Evolutionary conservation across 805 yeast species (phyloP).

Genomic region (Candida vartiovaarae): DNA sequence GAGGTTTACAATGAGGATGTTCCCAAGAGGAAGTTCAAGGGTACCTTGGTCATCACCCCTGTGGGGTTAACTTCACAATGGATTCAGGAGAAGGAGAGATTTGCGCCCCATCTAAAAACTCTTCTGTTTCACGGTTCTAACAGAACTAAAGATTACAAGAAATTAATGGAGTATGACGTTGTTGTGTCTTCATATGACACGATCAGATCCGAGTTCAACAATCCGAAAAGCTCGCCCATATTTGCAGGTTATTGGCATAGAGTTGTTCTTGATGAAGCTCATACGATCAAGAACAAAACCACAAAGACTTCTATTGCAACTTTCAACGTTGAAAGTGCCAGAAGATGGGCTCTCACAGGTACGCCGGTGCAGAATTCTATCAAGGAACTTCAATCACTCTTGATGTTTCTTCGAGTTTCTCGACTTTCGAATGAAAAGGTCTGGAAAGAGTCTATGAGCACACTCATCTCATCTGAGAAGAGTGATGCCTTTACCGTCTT

Average conservation of each 20-base stretch:
- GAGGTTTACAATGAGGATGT: constrained; percentile 3
- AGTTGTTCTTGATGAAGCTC: constrained; percentile 59
- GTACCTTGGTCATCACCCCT: constrained; percentile 66
- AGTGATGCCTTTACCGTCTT: constrained; percentile 34
- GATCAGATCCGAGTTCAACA: constrained; percentile 30
- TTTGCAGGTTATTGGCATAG: constrained; percentile 36
- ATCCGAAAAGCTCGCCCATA: constrained; percentile 17
- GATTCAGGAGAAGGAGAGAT: constrained; percentile 55
- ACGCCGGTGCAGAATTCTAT: constrained; percentile 57
- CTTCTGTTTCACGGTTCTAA: constrained; percentile 48
- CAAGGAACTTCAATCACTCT: constrained; percentile 44
- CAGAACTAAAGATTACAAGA: constrained; percentile 29
- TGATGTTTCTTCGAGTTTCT: constrained; percentile 36
- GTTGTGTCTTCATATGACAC: constrained; percentile 66
- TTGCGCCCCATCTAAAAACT: constrained; percentile 37
- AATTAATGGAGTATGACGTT: constrained; percentile 46
- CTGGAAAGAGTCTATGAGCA: constrained; percentile 30
- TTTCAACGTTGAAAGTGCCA: constrained; percentile 31
- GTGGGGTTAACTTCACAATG: constrained; percentile 70
- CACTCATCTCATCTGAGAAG: constrained; percentile 24
- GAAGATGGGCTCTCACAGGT: constrained; percentile 58
- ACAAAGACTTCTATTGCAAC: constrained; percentile 42
- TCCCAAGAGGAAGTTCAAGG: constrained; percentile 16
- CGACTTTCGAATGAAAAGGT: constrained; percentile 8
- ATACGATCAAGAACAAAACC: constrained; percentile 44